Percentiles rank a stretch among this genome's conserved stretches.
Conservation (phyloP, 257 asterid genomes). For the Solanum pimpinellifolium region DNA sequence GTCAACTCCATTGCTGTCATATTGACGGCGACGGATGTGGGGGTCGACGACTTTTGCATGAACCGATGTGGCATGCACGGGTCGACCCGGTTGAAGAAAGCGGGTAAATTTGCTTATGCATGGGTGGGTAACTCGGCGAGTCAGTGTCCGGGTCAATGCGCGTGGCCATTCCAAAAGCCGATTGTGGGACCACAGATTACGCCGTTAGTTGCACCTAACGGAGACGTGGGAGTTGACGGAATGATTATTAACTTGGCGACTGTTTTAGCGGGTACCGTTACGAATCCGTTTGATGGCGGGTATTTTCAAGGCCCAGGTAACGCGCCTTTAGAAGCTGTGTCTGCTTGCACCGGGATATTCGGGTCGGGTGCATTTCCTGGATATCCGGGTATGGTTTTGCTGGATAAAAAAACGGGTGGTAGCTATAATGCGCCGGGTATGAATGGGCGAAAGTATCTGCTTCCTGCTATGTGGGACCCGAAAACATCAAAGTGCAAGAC, state of each 20-base stretch:
- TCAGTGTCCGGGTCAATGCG: slow-evolving; percentile 43
- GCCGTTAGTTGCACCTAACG: slow-evolving; percentile 35
- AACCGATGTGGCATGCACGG: slow-evolving; percentile 43
- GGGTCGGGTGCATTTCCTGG: slow-evolving; percentile 43
- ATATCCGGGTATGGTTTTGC: slow-evolving; percentile 27
- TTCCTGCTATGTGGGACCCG: slow-evolving; percentile 49
- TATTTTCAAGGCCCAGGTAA: slow-evolving; percentile 32
- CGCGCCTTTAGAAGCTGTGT: slow-evolving; percentile 37
- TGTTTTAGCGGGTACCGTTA: slow-evolving; percentile 33
- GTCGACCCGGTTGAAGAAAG: slow-evolving; percentile 7
- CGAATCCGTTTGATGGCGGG: slow-evolving; percentile 43
- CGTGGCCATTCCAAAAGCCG: slow-evolving; percentile 45
- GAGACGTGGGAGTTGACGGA: slow-evolving; percentile 40
- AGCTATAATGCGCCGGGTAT: slow-evolving; percentile 41
- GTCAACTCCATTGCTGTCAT: slow-evolving; percentile 18
- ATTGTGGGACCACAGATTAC: slow-evolving; percentile 30
- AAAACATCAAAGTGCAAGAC: slow-evolving; percentile 19
- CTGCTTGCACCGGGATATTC: slow-evolving; percentile 41
- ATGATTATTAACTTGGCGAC: slow-evolving; percentile 29
- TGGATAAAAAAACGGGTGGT: slow-evolving; percentile 24
- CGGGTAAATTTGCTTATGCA: slow-evolving; percentile 8
- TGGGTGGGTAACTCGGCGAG: slow-evolving; percentile 43
- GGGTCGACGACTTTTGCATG: slow-evolving; percentile 35
- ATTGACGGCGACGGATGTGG: slow-evolving; percentile 27
- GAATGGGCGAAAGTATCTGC: slow-evolving; percentile 24